Evolutionary conservation across 2,329 filamentous ascomycete species (phyloP), one percentile per base, ranked within the genome.

Genomic region (Lecanicillium sp.): DNA sequence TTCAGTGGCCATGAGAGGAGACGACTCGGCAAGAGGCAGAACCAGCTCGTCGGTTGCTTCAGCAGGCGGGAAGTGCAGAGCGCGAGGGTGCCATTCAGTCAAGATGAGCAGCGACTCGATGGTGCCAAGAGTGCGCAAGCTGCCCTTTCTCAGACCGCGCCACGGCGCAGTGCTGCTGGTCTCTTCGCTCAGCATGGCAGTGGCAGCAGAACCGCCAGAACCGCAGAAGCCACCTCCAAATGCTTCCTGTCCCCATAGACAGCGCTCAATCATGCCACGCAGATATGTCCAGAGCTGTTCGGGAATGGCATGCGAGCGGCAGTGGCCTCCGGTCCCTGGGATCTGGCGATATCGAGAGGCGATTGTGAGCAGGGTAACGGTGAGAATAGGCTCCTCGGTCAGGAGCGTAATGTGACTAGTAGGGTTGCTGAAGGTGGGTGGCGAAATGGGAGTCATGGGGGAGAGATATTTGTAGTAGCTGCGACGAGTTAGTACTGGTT

Each of bases 61-160:
- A 14, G 86, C 81, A 1, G 86, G 83, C 3, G 92, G 92, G 53
- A 97, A 98, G 58, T 97, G 90, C 44, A 98, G 71, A 13, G 89
- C 89, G 5, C 90, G 79, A 4, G 92, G 92, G 58, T 97, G 90
- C 90, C 92, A 98, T 55, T 98, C 92, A 1, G 90, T 97, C 32
- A 98, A 68, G 18, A 98, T 82, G 70, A 98, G 80, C 22, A 98
- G 66, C 25, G 88, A 94, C 63, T 98, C 92, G 18, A 98, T 87
- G 1, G 90, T 96, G 13, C 92, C 92, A 4, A 98, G 67, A 0
- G 90, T 95, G 37, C 92, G 77, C 38, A 97, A 66, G 49, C 89
- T 92, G 15, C 84, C 84, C 54, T 84, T 84, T 41, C 79, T 59
- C 64, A 88, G 55, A 62, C 79, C 73, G 66, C 81, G 68, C 77